Evolutionary conservation across 768 basidiomycete species (phyloP), one percentile per base, ranked within the genome.

Genomic region (Collybia sordida): DNA sequence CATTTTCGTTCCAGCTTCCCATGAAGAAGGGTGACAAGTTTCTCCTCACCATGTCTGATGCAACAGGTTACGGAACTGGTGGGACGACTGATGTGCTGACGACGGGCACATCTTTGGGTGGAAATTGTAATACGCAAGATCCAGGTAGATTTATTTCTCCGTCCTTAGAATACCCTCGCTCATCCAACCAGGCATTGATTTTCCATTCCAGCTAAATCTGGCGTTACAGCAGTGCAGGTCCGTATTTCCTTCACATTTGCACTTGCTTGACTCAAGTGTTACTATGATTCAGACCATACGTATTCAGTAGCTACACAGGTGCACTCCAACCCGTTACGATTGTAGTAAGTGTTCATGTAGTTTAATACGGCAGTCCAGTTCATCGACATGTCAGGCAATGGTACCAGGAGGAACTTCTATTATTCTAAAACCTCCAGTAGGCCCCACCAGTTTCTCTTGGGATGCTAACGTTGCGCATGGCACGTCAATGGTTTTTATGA

Each of bases 41-140:
- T 42, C 43, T 88, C 11, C 50, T 85, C 17, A 75, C 80, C 28
- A 86, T 91, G 84, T 90, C 85, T 22, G 89, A 91, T 60, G 72
- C 81, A 15, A 78, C 77, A 22, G 87, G 86, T 1, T 88, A 85
- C 60, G 86, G 70, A 37, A 71, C 82, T 8, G 89, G 88, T 3
- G 89, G 86, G 19, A 71, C 73, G 21, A 76, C 80, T 8, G 49
- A 64, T 38, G 42, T 86, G 5, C 55, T 84, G 35, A 73, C 69
- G 1, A 80, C 83, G 14, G 80, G 73, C 35, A 47, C 65, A 8
- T 73, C 82, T 2, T 60, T 71, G 22, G 74, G 75, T 12, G 76
- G 74, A 11, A 65, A 55, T 14, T 90, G 88, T 64, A 71, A 80
- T 51, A 79, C 78, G 0, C 68, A 70, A 9, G 62, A 65, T 56